Percentiles rank a stretch among this genome's conserved stretches.
phyloP scores from a whole-genome alignment of 805 yeast species.

The Cyberlindnera mycetangii region DNA sequence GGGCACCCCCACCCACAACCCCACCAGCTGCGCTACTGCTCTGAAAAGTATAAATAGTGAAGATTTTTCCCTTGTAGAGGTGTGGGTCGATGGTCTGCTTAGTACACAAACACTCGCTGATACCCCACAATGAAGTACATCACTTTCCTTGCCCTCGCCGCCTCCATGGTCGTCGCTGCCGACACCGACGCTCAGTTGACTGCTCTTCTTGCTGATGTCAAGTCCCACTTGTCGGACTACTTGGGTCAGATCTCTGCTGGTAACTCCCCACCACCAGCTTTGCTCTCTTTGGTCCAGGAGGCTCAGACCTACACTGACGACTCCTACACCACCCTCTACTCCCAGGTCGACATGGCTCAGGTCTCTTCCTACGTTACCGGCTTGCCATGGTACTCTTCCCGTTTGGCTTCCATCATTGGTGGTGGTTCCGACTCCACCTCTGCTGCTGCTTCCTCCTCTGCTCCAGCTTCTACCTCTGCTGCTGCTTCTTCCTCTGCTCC shows the following conservation, averaged over 20 bases:
- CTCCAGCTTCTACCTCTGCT: constrained; percentile 13
- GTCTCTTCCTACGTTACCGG: constrained; percentile 20
- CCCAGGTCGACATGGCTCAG: constrained; percentile 25
- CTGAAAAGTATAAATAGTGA: neutral
- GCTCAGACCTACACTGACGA: constrained; percentile 33
- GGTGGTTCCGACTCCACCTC: constrained; percentile 14
- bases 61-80: too few species aligned
- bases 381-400: constrained; percentile 33
- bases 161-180: constrained; percentile 11
- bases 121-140: constrained; percentile 6
- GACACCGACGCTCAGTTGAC: constrained; percentile 10
- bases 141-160: constrained; percentile 11
- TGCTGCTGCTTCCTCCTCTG: constrained; percentile 10
- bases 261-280: constrained; percentile 29
- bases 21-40: too few species aligned
- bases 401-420: constrained; percentile 18
- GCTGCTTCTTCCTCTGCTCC: constrained; percentile 13
- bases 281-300: constrained; percentile 28
- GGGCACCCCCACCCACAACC: too few species aligned
- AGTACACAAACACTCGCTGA: neutral
- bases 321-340: constrained; percentile 32
- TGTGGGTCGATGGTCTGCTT: too few species aligned
- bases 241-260: constrained; percentile 20
- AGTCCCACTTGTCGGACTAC: constrained; percentile 21
- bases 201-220: constrained; percentile 20